Evolutionary conservation across 257 asterid genomes (phyloP).

Genomic region (Solanum piurae): DNA sequence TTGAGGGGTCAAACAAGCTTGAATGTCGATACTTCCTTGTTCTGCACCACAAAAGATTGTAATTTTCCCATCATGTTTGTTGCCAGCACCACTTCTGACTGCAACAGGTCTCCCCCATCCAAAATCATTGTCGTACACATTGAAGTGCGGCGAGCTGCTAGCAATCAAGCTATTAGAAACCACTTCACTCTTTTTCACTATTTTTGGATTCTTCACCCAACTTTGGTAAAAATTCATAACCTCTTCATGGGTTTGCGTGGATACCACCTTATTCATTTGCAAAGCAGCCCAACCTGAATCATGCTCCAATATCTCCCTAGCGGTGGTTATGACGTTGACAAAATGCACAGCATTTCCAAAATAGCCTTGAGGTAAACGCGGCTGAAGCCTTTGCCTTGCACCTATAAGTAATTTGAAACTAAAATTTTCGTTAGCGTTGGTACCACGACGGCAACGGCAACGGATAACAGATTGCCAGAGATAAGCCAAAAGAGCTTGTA

Average conservation of each 20-base stretch:
- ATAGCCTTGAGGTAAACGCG: slow-evolving; percentile 20
- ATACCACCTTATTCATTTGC: slow-evolving; percentile 14
- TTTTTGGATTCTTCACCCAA: slow-evolving; percentile 15
- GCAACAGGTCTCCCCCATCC: slow-evolving; percentile 54
- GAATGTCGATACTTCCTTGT: slow-evolving; percentile 36
- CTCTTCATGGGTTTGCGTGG: slow-evolving; percentile 8
- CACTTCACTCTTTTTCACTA: not conserved
- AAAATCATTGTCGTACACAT: slow-evolving; percentile 45
- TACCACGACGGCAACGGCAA: not conserved
- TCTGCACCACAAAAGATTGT: slow-evolving; percentile 22
- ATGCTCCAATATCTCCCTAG: not conserved
- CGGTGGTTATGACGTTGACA: not conserved
- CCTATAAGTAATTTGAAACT: not conserved
- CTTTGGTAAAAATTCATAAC: not conserved
- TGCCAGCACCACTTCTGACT: slow-evolving; percentile 30
- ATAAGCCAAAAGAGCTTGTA: slow-evolving; percentile 34
- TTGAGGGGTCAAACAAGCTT: slow-evolving; percentile 23
- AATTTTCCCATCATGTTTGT: slow-evolving; percentile 30
- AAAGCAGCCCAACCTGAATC: slow-evolving; percentile 12
- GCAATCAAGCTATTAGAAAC: not conserved
- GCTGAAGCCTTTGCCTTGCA: slow-evolving; percentile 23
- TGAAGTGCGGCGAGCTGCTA: slow-evolving; percentile 33
- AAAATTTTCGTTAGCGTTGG: not conserved
- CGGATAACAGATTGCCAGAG: slow-evolving; percentile 19
- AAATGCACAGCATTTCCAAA: slow-evolving; percentile 23